Conservation (phyloP, 805 yeast species). For the Metschnikowia shivogae region DNA sequence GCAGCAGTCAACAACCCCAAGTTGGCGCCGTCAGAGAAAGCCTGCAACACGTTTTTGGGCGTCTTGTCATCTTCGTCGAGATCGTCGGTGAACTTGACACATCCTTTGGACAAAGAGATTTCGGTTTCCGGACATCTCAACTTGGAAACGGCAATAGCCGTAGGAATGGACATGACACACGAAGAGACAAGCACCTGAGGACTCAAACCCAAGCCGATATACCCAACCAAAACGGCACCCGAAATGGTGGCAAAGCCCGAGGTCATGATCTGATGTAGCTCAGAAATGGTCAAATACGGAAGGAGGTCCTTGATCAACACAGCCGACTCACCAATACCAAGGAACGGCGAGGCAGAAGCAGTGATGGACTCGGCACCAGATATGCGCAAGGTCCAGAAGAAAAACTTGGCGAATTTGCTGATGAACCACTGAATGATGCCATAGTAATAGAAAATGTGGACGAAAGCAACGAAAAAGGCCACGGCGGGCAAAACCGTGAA, state of each 20-base stretch:
- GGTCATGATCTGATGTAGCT: slow-evolving; percentile 57
- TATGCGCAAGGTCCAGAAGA: slow-evolving; percentile 56
- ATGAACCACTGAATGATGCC: slow-evolving; percentile 60
- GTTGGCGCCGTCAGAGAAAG: slow-evolving; percentile 55
- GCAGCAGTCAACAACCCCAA: slow-evolving; percentile 55
- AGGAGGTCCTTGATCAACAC: slow-evolving; percentile 56
- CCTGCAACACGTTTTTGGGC: slow-evolving; percentile 52
- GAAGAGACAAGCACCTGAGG: slow-evolving; percentile 62
- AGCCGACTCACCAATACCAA: slow-evolving; percentile 65
- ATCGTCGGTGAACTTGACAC: slow-evolving; percentile 44
- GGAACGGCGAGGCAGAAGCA: slow-evolving; percentile 64
- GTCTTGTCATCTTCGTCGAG: slow-evolving; percentile 27
- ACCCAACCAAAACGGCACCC: slow-evolving; percentile 60
- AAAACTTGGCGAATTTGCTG: slow-evolving; percentile 51
- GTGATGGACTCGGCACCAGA: slow-evolving; percentile 65
- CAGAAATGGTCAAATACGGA: slow-evolving; percentile 57
- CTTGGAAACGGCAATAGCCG: slow-evolving; percentile 57
- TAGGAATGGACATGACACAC: slow-evolving; percentile 68
- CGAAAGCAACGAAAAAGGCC: slow-evolving; percentile 58
- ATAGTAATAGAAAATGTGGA: slow-evolving; percentile 56
- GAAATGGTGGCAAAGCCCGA: slow-evolving; percentile 64
- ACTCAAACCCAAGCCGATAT: slow-evolving; percentile 59
- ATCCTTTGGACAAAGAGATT: slow-evolving; percentile 47
- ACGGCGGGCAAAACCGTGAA: slow-evolving; percentile 61
- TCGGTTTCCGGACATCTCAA: slow-evolving; percentile 59